Base-by-base conservation (phyloP, 805 yeast genomes). In the Debaryomyces maramus region DNA sequence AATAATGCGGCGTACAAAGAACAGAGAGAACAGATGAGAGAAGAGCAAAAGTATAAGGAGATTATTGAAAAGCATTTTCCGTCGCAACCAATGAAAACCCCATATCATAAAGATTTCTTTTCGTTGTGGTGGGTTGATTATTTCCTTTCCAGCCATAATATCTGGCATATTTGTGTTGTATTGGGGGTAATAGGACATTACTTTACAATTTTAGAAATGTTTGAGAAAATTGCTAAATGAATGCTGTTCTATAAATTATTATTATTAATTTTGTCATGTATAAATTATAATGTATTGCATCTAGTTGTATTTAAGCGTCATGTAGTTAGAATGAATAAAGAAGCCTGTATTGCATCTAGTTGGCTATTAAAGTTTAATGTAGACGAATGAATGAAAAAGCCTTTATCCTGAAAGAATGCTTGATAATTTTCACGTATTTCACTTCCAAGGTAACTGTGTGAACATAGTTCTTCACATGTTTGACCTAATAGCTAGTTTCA, bases 121-220 rank as follows among this genome's bases (percentile, higher is more conserved):
- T 80, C 88, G 1, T 58, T 85, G 15, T 91, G 85, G 91, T 89
- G 97, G 91, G 82, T 82, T 11, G 93, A 86, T 51, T 85, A 84
- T 58, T 60, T 77, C 19, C 70, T 82, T 39, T 75, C 80, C 30
- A 87, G 96, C 26, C 99, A 91, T 61, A 90, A 89, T 54, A 70
- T 91, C 21, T 91, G 99, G 99, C 99, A 91, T 64, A 59, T 88
- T 9, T 88, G 85, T 56, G 99, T 93, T 21, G 76, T 93, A 13
- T 72, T 85, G 18, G 99, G 99, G 2, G 81, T 88, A n/a, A 61
- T 85, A 30, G 95, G 95, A 22, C 98, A 91, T 61, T 93, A 90
- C 62, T 70, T 72, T 40, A 91, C 95, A 10, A 69, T 88, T 27
- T 67, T 88, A 45, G 81, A 78, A 41, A 83, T 90, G 85, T 82